Conservation (phyloP, 805 yeast genomes). For the Hanseniaspora guilliermondii region DNA sequence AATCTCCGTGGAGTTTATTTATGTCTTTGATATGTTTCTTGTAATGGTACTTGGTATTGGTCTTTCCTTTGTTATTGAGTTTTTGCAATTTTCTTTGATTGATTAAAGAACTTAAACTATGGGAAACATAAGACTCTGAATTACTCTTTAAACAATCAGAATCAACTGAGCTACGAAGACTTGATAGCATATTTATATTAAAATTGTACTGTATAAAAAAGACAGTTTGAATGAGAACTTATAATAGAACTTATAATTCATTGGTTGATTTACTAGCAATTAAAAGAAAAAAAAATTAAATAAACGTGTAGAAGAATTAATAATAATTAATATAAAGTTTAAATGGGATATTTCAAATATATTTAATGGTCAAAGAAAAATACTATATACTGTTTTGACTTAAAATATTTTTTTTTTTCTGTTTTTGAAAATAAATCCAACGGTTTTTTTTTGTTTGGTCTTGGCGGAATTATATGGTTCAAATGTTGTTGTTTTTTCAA, state of each 20-base stretch:
- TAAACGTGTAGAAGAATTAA: no score
- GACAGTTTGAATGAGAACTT: neutral
- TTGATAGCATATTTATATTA: neutral
- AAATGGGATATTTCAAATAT: no score
- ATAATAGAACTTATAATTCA: no score
- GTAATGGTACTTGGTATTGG: neutral
- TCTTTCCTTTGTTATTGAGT: neutral
- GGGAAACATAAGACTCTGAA: neutral
- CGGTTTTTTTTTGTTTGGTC: no score
- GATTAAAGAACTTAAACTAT: slow-evolving; percentile 7
- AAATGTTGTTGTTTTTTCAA: no score
- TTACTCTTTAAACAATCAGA: neutral
- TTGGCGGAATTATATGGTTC: no score
- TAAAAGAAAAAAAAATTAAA: no score
- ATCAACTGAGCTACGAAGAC: neutral
- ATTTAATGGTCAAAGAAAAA: neutral
- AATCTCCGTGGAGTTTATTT: neutral
- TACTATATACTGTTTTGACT: no score
- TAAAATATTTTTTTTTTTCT: no score
- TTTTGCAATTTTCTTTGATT: slow-evolving; percentile 11
- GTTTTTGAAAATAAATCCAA: no score
- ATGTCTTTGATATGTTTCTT: neutral
- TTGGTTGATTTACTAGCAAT: neutral
- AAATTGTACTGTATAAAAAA: no score
- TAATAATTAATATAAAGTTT: no score